Evolutionary conservation across 169 alveolate species (phyloP).

Genomic region (Plasmodium falciparum): DNA sequence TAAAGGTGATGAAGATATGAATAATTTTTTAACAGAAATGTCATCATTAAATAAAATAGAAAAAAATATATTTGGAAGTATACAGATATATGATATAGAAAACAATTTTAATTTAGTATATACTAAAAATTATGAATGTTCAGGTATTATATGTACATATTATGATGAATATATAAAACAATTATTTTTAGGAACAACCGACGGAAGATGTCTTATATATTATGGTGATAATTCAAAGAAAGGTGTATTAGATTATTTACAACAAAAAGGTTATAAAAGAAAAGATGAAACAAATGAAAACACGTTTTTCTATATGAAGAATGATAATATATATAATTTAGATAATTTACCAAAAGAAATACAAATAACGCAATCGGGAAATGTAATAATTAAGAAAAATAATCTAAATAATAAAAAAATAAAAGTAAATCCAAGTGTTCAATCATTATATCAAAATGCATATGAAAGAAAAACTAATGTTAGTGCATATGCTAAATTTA

Average conservation of each 20-base stretch:
- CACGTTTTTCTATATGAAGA: slow-evolving; percentile 26
- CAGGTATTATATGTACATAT: slow-evolving; percentile 50
- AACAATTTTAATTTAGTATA: slow-evolving; percentile 23
- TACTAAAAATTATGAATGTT: slow-evolving; percentile 15
- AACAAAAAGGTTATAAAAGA: slow-evolving; percentile 19
- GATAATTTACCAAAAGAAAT: slow-evolving; percentile 53
- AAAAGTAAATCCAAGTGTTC: slow-evolving; percentile 28
- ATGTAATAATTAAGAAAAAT: slow-evolving; percentile 30
- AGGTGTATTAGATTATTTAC: slow-evolving; percentile 39
- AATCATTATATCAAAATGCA: slow-evolving; percentile 18
- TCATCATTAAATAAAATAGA: slow-evolving; percentile 26
- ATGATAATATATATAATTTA: slow-evolving; percentile 35
- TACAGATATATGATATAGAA: slow-evolving; percentile 17
- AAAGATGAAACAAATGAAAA: slow-evolving; percentile 14
- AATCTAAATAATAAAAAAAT: slow-evolving; percentile 2
- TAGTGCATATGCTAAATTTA: slow-evolving; percentile 25
- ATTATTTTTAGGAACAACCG: slow-evolving; percentile 52
- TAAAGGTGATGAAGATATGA: slow-evolving; percentile 74
- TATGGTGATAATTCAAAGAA: slow-evolving; percentile 16
- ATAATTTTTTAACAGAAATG: slow-evolving; percentile 38
- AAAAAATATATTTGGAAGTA: slow-evolving; percentile 27
- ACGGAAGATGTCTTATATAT: slow-evolving; percentile 43
- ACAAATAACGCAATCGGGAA: slow-evolving; percentile 43
- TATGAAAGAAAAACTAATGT: slow-evolving; percentile 46
- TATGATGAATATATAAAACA: slow-evolving; percentile 36